Evolutionary conservation across 306 rosid genomes (phyloP), one percentile per base, ranked within the genome.

Genomic region (Alnus glutinosa): DNA sequence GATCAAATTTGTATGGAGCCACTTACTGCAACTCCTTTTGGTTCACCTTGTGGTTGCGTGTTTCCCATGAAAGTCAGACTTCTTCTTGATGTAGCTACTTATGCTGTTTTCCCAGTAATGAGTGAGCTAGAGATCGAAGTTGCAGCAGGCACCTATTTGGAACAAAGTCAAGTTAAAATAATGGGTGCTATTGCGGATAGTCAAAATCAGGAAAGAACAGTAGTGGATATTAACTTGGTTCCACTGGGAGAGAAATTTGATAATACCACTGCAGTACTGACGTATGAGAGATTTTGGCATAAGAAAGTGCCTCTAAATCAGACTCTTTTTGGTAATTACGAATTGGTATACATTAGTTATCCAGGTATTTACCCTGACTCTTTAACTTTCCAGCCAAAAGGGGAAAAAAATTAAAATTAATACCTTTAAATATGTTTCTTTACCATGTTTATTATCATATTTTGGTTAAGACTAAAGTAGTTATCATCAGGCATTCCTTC

Each of bases 41-140:
- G 95, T 77, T 89, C 98, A 67, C 98, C 97, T 81, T 94, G 98
- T 87, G 98, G 98, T 9, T 94, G 98, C 71, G 97, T 94, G 51
- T 85, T 87, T 84, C 98, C 98, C 76, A 92, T 94, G 97, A 91
- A 90, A 89, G 88, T 92, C 85, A 80, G 81, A 86, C 91, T 94
- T 78, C 80, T 88, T 66, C 87, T 94, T 83, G 98, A 89, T 82
- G 84, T 86, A 74, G 93, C 97, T 79, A 88, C 95, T 14, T 87
- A 80, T 79, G 77, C 85, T 85, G 86, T 94, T 81, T 91, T 92
- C 80, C 97, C 97, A 5, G 87, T 89, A 76, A 88, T 91, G 92
- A 80, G 79, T 71, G 95, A 88, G 83, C 89, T 94, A 55, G 98
- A 94, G 87, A 88, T 83, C 74, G 98, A 94, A 86, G 77, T 94